These are phyloP conservation scores for Geoglossum glabrum DNA, from an alignment of 495 filamentous ascomycete genomes.

Conservation along the genomic window DNA sequence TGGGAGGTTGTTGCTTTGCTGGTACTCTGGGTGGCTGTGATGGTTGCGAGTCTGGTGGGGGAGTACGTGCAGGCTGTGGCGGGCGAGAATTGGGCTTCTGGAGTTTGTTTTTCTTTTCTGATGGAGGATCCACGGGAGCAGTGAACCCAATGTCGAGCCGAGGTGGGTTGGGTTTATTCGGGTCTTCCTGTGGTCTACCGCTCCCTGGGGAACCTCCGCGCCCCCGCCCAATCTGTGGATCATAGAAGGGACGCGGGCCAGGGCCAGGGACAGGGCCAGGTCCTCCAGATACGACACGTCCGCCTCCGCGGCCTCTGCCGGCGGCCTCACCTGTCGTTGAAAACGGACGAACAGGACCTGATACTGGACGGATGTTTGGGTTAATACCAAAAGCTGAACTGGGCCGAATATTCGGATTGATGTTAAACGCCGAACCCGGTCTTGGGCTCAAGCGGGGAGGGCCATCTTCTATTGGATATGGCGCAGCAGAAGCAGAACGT, in stretches of 20 bases:
- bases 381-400: constrained; percentile 49
- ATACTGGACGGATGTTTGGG: constrained; percentile 28
- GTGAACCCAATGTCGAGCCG: constrained; percentile 33
- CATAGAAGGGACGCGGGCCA: neutral
- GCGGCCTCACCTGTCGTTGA: constrained; percentile 7
- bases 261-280: no score
- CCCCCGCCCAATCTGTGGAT: neutral
- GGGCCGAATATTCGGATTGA: constrained; percentile 30
- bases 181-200: constrained; percentile 6
- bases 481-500: constrained; percentile 32
- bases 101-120: constrained; percentile 14
- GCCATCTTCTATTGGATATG: constrained; percentile 42
- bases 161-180: constrained; percentile 18
- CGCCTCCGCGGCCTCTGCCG: neutral
- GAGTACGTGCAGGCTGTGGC: neutral
- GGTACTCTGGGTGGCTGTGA: neutral
- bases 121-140: constrained; percentile 26
- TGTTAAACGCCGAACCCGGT: constrained; percentile 13
- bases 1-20: neutral
- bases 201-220: neutral
- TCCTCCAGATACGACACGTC: constrained; percentile 6
- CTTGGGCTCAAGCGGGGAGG: constrained; percentile 22
- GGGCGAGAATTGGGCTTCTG: constrained; percentile 8
- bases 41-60: neutral
- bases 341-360: constrained; percentile 8